These are phyloP conservation scores for Neltuma alba DNA, from an alignment of 306 rosid genomes.

Conservation along the genomic window DNA sequence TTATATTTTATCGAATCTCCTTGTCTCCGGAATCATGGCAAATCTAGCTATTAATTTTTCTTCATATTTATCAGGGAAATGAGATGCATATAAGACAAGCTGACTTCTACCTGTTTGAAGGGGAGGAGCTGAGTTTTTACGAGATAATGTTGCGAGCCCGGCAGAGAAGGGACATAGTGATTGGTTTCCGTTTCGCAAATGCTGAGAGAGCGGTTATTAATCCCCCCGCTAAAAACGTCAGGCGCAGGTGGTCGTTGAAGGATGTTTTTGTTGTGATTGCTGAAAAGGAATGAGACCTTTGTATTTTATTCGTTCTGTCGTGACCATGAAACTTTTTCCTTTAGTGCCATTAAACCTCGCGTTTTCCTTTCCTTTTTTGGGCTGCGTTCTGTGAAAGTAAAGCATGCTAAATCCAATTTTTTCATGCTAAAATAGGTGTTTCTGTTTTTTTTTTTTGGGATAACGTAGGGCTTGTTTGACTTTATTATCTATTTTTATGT, in stretches of 20 bases:
- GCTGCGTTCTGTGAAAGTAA: background rate
- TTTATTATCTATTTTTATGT: no score
- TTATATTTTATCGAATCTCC: background rate
- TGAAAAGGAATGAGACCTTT: conserved; percentile 64
- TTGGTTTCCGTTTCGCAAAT: conserved; percentile 66
- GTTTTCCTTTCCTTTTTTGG: background rate
- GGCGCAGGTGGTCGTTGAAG: conserved; percentile 71
- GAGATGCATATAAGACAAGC: conserved; percentile 89
- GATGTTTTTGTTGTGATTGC: conserved; percentile 87
- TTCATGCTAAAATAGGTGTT: background rate
- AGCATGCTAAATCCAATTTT: background rate
- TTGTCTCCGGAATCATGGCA: background rate
- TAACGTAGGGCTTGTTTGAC: no score
- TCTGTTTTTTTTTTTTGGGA: no score
- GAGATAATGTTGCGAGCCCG: conserved; percentile 77
- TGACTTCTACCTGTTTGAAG: conserved; percentile 71
- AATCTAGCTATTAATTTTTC: conserved; percentile 19
- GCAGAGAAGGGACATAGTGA: conserved; percentile 80
- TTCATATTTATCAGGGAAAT: conserved; percentile 61
- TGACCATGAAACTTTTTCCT: background rate
- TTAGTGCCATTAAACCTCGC: background rate
- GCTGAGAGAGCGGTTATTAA: conserved; percentile 88
- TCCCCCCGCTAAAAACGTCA: conserved; percentile 66
- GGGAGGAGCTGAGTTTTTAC: conserved; percentile 81
- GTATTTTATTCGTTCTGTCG: background rate